phyloP scores from a whole-genome alignment of 2,329 filamentous ascomycete genomes.

The Cercospora sesami region DNA sequence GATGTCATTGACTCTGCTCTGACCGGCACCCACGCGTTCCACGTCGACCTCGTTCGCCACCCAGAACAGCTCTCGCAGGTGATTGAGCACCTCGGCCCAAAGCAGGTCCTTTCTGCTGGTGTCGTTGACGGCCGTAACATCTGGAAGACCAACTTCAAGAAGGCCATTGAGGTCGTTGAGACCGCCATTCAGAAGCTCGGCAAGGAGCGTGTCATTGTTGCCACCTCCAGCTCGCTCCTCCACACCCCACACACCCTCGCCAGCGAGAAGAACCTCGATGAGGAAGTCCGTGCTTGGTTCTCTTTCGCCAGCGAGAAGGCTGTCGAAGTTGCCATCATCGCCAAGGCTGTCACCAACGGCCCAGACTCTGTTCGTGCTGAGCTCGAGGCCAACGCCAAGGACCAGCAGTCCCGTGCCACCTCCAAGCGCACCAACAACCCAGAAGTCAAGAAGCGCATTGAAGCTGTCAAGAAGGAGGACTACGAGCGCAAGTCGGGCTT shows the following conservation, averaged over 20 bases:
- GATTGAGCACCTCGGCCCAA: constrained; percentile 75
- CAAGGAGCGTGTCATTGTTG: constrained; percentile 95
- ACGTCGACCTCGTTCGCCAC: constrained; percentile 96
- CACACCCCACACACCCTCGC: constrained; percentile 97
- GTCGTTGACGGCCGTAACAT: constrained; percentile 99
- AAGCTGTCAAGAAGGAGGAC: constrained; percentile 76
- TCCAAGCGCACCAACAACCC: constrained; percentile 97
- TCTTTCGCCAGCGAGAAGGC: constrained; percentile 96
- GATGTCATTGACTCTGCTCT: constrained; percentile 73
- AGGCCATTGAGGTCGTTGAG: constrained; percentile 87
- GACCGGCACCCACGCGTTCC: constrained; percentile 74
- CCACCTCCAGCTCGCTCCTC: constrained; percentile 95
- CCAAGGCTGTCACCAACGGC: constrained; percentile 94
- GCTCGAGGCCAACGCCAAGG: constrained; percentile 96
- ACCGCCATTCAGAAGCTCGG: constrained; percentile 90
- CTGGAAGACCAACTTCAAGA: constrained; percentile 99
- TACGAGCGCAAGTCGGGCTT: constrained; percentile 94
- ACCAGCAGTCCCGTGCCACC: constrained; percentile 82
- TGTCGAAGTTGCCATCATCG: constrained; percentile 83
- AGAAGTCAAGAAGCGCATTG: constrained; percentile 93
- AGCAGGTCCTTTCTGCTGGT: constrained; percentile 90
- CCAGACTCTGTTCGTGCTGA: constrained; percentile 80
- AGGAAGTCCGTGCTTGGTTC: constrained; percentile 97
- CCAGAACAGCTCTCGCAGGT: constrained; percentile 94
- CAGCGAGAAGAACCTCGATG: constrained; percentile 96